These are phyloP conservation scores for Cornus florida DNA, from an alignment of 148 eudicot species.

Conservation along the genomic window DNA sequence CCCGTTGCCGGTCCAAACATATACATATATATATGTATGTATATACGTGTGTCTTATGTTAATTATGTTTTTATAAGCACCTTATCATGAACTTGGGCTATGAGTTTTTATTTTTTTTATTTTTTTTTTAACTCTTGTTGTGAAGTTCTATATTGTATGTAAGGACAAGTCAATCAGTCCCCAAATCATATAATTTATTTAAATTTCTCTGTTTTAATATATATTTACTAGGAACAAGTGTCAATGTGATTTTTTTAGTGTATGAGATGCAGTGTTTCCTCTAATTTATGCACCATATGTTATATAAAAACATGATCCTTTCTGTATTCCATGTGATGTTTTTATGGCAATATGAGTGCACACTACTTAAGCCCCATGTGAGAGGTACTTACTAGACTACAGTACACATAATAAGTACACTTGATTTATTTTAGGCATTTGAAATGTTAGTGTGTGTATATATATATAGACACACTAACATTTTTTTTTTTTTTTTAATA, in stretches of 20 bases:
- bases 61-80: too few relatives aligned
- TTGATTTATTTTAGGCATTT: too few relatives aligned
- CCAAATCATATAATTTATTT: neutral
- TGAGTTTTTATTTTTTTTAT: neutral
- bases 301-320: neutral
- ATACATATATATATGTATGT: neutral
- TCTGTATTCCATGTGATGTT: conserved; percentile 19
- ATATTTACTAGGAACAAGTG: neutral
- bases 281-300: neutral
- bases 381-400: neutral
- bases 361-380: conserved; percentile 9
- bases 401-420: neutral
- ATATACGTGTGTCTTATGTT: too few relatives aligned
- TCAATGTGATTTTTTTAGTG: conserved; percentile 1
- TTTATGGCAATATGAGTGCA: conserved; percentile 6
- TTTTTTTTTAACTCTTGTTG: neutral
- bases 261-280: neutral
- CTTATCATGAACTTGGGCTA: neutral
- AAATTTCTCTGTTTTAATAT: neutral
- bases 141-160: conserved; percentile 6
- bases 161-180: neutral
- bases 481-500: too few relatives aligned
- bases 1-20: neutral
- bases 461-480: too few relatives aligned
- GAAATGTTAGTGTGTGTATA: too few relatives aligned